Conservation (phyloP, 2,329 filamentous ascomycete genomes). For the Alternaria brassicicola region DNA sequence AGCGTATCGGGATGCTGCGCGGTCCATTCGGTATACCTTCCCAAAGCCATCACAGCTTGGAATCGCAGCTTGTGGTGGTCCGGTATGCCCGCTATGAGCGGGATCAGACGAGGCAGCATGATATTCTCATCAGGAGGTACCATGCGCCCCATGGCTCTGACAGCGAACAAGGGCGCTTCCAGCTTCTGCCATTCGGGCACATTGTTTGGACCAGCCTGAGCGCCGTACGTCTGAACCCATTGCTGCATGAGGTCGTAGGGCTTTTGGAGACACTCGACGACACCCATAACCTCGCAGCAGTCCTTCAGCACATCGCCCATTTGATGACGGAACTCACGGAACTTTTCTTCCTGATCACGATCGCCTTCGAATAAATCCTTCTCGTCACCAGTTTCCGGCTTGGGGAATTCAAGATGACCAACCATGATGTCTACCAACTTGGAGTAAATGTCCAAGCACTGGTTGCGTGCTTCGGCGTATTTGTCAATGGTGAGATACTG, state of each 20-base stretch:
- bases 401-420: constrained; percentile 85
- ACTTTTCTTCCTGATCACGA: constrained; percentile 93
- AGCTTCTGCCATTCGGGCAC: constrained; percentile 97
- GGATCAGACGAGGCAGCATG: constrained; percentile 89
- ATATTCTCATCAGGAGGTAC: constrained; percentile 86
- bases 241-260: constrained; percentile 82
- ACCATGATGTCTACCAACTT: constrained; percentile 93
- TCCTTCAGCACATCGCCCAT: constrained; percentile 99
- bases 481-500: constrained; percentile 91
- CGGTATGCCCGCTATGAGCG: constrained; percentile 90
- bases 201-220: constrained; percentile 71
- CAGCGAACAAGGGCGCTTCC: constrained; percentile 91
- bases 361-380: constrained; percentile 93
- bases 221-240: constrained; percentile 84
- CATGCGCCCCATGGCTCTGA: constrained; percentile 96
- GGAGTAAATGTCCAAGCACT: constrained; percentile 81
- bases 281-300: constrained; percentile 93
- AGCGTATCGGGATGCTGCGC: constrained; percentile 90
- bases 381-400: constrained; percentile 73
- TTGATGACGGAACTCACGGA: constrained; percentile 91
- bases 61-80: constrained; percentile 98
- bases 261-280: constrained; percentile 88
- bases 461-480: constrained; percentile 80
- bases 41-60: constrained; percentile 96
- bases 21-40: constrained; percentile 97